phyloP scores from a whole-genome alignment of 768 basidiomycete species.

The Pleurotus giganteus region DNA sequence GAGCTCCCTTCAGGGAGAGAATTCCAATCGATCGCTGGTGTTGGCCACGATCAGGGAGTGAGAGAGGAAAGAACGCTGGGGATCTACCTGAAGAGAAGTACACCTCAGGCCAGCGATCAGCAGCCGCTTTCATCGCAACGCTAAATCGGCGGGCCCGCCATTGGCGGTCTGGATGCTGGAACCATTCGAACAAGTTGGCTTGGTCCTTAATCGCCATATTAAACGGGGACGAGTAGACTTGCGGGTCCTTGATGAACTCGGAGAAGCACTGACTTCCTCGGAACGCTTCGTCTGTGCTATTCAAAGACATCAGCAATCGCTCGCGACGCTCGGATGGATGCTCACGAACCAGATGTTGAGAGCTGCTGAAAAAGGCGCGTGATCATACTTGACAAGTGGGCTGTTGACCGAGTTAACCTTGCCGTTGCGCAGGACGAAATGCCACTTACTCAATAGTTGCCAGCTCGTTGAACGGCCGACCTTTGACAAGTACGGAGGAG shows the following conservation, averaged over 20 bases:
- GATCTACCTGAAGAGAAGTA: constrained; percentile 1
- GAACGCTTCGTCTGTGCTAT: constrained; percentile 19
- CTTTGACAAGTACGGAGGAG: constrained; percentile 32
- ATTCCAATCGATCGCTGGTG: constrained; percentile 23
- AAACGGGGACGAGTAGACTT: constrained; percentile 2
- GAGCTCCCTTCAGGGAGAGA: constrained; percentile 17
- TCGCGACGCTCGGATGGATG: neutral
- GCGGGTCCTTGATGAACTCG: constrained; percentile 17
- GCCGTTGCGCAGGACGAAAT: neutral
- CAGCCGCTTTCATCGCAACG: constrained; percentile 27
- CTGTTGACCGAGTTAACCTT: neutral
- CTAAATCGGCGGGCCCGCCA: constrained; percentile 24
- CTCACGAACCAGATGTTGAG: neutral
- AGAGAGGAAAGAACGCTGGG: neutral
- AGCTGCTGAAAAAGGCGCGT: neutral
- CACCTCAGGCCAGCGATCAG: neutral
- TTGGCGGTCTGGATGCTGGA: constrained; percentile 20
- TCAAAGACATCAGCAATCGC: neutral
- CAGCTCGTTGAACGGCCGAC: constrained; percentile 25
- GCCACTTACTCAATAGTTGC: constrained; percentile 20
- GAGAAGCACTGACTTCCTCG: constrained; percentile 17
- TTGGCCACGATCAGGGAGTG: neutral
- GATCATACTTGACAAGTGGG: constrained; percentile 2
- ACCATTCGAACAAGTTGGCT: constrained; percentile 23
- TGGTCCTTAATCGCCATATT: constrained; percentile 13